Evolutionary conservation across 495 filamentous ascomycete genomes (phyloP), one percentile per base, ranked within the genome.

Genomic region (Lophiotrema nucula): DNA sequence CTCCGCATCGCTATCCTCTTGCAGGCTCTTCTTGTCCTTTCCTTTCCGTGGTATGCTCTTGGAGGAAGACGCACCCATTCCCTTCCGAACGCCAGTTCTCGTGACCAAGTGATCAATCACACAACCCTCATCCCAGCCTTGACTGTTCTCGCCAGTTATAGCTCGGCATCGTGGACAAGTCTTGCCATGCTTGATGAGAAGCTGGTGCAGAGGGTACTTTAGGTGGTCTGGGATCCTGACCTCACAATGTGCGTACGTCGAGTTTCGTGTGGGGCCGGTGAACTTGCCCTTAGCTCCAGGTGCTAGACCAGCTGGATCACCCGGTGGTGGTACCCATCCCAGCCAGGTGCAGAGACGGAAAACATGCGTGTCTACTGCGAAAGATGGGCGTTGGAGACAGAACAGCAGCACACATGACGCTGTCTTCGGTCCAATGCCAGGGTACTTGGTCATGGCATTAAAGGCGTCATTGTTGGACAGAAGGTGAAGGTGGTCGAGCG

Each of bases 351-450:
- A 84, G 53, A 96, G 81, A 18, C 89, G 83, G 57, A 79, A 73
- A 43, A 81, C 70, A 37, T 79, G 76, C 1, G 77, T 77, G 31
- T 74, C 71, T 16, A 73, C 60, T 2, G 76, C 77, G 50, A 82
- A 74, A 33, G 68, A 58, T 5, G 77, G 70, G 4, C 70, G 66
- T 23, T 80, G 69, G 18, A 81, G 73, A 43, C 74, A 78, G 64
- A 80, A 80, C 18, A 82, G 76, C 0, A 80, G 67, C 13, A 80
- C 77, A 51, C 93, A 98, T 6, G 89, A 86, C 2, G 92, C 88
- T 0, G 92, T 96, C 73, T 98, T 98, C 49, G 89, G 84, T 0
- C 92, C 93, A 56, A 97, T 88, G 2, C 92, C 93, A 2, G 87
- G 87, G 42, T 86, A 93, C 50, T 80, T 85, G 46, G 83, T 80